These are phyloP conservation scores for Myxozyma lipomycoides DNA, from an alignment of 805 yeast genomes.

Conservation along the genomic window DNA sequence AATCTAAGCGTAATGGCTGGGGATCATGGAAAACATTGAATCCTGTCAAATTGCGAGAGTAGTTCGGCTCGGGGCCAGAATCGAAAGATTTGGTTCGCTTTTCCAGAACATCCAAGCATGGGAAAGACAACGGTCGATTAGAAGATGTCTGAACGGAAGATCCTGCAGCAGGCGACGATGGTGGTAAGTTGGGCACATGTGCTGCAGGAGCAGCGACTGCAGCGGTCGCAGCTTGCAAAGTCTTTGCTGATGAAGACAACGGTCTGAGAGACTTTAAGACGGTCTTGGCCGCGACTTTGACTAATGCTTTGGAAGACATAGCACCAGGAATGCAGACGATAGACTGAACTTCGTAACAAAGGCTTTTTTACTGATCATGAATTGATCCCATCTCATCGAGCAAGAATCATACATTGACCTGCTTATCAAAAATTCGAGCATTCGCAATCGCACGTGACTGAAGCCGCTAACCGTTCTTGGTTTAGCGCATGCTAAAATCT, in stretches of 20 bases:
- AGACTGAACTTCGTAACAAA: too few relatives aligned
- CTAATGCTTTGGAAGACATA: not conserved
- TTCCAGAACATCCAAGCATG: constrained; percentile 79
- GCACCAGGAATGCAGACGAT: not conserved
- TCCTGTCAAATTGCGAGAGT: constrained; percentile 63
- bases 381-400: too few relatives aligned
- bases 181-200: not conserved
- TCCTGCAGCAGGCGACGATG: constrained; percentile 5
- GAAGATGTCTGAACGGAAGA: constrained; percentile 32
- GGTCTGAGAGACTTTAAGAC: not conserved
- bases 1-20: constrained; percentile 67
- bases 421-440: not conserved
- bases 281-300: not conserved
- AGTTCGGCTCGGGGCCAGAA: constrained; percentile 72
- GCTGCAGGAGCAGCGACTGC: not conserved
- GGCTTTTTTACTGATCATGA: too few relatives aligned
- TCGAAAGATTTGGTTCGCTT: constrained; percentile 44
- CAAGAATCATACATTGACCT: too few relatives aligned
- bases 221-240: not conserved
- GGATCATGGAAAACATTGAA: constrained; percentile 54
- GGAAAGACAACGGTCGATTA: constrained; percentile 70
- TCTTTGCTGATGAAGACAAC: not conserved
- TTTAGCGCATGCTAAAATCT: too few relatives aligned
- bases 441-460: not conserved
- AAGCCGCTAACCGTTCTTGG: too few relatives aligned